Conservation (phyloP, 1,139 yeast species). For the Debaryomyces nepalensis region DNA sequence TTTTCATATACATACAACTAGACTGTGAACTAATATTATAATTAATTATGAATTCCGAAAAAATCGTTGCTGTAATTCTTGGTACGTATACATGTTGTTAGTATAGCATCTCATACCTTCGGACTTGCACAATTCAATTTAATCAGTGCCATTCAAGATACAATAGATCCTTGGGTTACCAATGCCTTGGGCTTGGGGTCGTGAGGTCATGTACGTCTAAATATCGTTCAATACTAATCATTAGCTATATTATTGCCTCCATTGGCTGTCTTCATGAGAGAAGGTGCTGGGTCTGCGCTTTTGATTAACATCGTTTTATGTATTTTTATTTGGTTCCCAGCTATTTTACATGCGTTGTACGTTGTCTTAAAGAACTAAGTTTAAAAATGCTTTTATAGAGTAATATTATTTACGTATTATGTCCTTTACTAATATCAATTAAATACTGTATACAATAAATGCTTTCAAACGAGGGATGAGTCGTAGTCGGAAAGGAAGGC, state of each 20-base stretch:
- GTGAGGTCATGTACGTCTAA: neutral
- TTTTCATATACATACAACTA: no score
- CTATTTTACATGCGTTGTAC: conserved; percentile 72
- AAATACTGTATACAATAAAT: neutral
- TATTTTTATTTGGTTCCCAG: conserved; percentile 73
- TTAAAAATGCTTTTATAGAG: neutral
- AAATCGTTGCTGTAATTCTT: conserved; percentile 45
- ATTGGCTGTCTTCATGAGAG: conserved; percentile 68
- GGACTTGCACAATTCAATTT: neutral
- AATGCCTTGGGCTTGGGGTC: neutral
- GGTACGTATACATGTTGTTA: conserved; percentile 27
- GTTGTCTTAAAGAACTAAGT: conserved; percentile 48
- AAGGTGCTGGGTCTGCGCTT: conserved; percentile 64
- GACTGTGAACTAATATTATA: neutral
- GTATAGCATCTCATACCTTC: neutral
- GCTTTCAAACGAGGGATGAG: no score
- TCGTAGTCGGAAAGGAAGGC: no score
- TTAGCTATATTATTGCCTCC: conserved; percentile 71
- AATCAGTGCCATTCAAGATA: neutral
- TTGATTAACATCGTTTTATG: conserved; percentile 67
- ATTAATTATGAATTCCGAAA: conserved; percentile 44
- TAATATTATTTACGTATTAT: conserved; percentile 1
- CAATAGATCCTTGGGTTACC: no score
- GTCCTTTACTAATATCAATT: no score
- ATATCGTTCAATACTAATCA: conserved; percentile 14